phyloP scores from a whole-genome alignment of 345 rosid species.

The Erysimum cheiranthoides region DNA sequence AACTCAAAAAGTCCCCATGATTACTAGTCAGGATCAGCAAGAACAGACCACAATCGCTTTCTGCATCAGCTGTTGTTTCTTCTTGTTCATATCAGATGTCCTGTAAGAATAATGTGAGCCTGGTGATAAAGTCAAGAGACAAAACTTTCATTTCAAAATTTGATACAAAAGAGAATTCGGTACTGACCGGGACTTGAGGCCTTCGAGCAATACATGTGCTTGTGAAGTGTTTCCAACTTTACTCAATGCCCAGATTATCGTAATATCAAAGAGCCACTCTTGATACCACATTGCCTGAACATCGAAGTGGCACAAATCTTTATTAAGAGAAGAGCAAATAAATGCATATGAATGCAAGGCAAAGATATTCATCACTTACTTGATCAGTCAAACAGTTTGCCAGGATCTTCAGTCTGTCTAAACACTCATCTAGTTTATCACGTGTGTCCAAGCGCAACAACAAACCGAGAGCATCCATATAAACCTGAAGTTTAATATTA shows the following conservation, averaged over 20 bases:
- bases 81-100: conserved; percentile 57
- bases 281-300: conserved; percentile 68
- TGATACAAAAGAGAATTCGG: neutral
- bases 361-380: conserved; percentile 49
- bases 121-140: conserved; percentile 23
- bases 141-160: neutral
- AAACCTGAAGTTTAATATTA: conserved; percentile 52
- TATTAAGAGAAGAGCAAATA: neutral
- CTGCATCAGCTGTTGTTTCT: conserved; percentile 73
- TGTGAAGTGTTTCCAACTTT: conserved; percentile 56
- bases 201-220: conserved; percentile 66
- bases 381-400: conserved; percentile 55
- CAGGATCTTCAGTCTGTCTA: conserved; percentile 56
- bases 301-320: neutral
- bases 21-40: conserved; percentile 1
- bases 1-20: neutral
- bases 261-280: conserved; percentile 80
- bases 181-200: conserved; percentile 68
- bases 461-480: conserved; percentile 77
- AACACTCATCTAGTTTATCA: conserved; percentile 52
- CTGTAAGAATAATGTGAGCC: conserved; percentile 40
- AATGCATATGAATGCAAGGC: neutral
- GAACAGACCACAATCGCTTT: conserved; percentile 64
- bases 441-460: conserved; percentile 63
- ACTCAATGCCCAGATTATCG: conserved; percentile 75